phyloP scores from a whole-genome alignment of 1,139 yeast species.

The Suhomyces yuchorum region DNA sequence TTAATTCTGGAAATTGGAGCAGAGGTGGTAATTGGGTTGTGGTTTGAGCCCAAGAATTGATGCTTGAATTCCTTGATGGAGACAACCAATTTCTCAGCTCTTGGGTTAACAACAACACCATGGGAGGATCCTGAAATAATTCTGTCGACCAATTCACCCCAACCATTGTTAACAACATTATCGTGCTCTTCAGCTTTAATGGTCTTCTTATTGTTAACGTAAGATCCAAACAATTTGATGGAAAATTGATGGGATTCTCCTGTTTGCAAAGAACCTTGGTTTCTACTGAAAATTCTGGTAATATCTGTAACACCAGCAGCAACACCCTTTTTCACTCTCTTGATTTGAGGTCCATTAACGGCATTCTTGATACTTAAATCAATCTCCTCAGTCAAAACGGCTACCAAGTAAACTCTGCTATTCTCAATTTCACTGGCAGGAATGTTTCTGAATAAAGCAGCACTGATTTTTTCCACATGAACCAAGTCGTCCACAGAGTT shows the following conservation, averaged over 20 bases:
- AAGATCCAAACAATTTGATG: constrained; percentile 73
- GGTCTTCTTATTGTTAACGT: constrained; percentile 42
- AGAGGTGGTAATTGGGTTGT: constrained; percentile 43
- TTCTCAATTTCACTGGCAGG: constrained; percentile 70
- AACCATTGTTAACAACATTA: constrained; percentile 59
- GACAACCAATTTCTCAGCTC: constrained; percentile 73
- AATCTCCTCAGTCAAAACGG: constrained; percentile 64
- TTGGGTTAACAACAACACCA: constrained; percentile 81
- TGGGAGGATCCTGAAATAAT: constrained; percentile 74
- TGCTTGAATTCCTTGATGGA: constrained; percentile 75
- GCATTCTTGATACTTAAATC: constrained; percentile 35
- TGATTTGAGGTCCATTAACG: constrained; percentile 31
- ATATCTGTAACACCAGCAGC: constrained; percentile 91
- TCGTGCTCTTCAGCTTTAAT: constrained; percentile 24
- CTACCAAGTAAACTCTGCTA: constrained; percentile 67
- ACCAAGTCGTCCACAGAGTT: constrained; percentile 59
- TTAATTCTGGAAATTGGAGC: constrained; percentile 63
- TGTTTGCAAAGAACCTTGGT: constrained; percentile 58
- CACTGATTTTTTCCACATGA: constrained; percentile 66
- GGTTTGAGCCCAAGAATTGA: constrained; percentile 43
- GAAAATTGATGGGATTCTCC: constrained; percentile 73
- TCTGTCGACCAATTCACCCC: constrained; percentile 87
- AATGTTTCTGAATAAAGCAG: constrained; percentile 77
- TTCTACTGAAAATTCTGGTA: constrained; percentile 72
- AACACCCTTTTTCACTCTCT: constrained; percentile 69